Conservation (phyloP, 2,329 filamentous ascomycete genomes). For the Helicocarpus griseus region DNA sequence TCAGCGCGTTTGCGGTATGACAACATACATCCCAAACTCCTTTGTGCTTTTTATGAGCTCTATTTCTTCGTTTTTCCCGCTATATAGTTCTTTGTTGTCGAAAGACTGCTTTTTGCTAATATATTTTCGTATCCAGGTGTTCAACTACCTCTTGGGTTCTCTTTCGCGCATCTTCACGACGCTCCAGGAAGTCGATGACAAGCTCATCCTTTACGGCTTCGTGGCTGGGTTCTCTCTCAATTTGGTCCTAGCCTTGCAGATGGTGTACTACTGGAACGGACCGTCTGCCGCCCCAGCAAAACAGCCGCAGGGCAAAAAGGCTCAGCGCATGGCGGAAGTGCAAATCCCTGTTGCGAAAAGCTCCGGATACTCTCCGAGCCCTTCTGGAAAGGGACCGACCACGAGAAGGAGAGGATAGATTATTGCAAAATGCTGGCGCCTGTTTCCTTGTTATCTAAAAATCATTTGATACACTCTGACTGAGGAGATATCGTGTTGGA, state of each 20-base stretch:
- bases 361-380: constrained; percentile 34
- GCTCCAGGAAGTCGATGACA: constrained; percentile 92
- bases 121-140: constrained; percentile 53
- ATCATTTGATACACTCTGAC: too few species aligned
- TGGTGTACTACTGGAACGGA: constrained; percentile 93
- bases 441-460: not conserved
- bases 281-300: constrained; percentile 18
- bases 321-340: constrained; percentile 7
- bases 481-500: too few species aligned
- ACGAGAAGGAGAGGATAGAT: constrained; percentile 45
- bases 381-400: constrained; percentile 41
- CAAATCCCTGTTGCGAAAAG: constrained; percentile 25
- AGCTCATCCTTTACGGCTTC: constrained; percentile 91
- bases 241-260: constrained; percentile 73
- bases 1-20: constrained; percentile 90
- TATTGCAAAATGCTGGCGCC: not conserved
- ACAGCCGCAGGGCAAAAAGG: constrained; percentile 29
- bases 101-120: not conserved
- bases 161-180: constrained; percentile 96
- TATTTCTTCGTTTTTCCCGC: not conserved
- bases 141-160: constrained; percentile 93
- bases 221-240: constrained; percentile 87
- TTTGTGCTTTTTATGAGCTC: not conserved
- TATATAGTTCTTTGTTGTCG: not conserved
- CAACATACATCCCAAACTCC: too few species aligned